These are phyloP conservation scores for Quercus tomentella DNA, from an alignment of 331 rosid species.

Conservation along the genomic window DNA sequence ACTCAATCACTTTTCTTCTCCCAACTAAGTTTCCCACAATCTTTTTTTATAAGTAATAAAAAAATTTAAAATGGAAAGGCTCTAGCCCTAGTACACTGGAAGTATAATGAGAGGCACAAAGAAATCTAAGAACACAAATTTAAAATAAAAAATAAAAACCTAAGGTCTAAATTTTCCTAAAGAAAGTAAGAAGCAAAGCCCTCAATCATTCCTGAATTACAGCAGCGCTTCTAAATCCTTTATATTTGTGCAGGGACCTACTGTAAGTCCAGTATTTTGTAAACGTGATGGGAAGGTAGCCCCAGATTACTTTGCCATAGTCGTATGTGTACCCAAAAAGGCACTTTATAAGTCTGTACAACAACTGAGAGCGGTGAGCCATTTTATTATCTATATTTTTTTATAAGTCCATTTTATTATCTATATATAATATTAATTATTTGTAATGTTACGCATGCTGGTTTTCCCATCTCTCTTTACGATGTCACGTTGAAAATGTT, in stretches of 20 bases:
- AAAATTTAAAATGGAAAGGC: no score
- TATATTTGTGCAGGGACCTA: conserved; percentile 68
- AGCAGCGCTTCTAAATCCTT: conserved; percentile 10
- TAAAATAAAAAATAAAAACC: background rate
- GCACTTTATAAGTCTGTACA: conserved; percentile 73
- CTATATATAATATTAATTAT: background rate
- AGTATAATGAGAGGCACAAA: no score
- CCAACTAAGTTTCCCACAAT: background rate
- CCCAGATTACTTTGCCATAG: conserved; percentile 76
- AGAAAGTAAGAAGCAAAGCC: no score
- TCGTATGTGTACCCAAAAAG: conserved; percentile 81
- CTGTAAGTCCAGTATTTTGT: conserved; percentile 77
- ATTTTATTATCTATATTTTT: no score
- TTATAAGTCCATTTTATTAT: no score
- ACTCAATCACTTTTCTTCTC: conserved; percentile 4
- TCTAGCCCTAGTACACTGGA: no score
- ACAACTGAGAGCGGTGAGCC: conserved; percentile 84
- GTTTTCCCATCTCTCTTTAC: background rate
- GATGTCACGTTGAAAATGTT: background rate
- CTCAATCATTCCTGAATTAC: background rate
- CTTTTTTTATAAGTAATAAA: no score
- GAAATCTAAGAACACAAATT: no score
- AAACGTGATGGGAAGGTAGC: conserved; percentile 59
- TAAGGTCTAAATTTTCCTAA: no score
- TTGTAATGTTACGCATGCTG: background rate